A percentile compares a stretch with the other conserved stretches of the same genome.
These are phyloP conservation scores for Fraxinus angustifolia DNA, from an alignment of 305 asterid species.

Conservation along the genomic window DNA sequence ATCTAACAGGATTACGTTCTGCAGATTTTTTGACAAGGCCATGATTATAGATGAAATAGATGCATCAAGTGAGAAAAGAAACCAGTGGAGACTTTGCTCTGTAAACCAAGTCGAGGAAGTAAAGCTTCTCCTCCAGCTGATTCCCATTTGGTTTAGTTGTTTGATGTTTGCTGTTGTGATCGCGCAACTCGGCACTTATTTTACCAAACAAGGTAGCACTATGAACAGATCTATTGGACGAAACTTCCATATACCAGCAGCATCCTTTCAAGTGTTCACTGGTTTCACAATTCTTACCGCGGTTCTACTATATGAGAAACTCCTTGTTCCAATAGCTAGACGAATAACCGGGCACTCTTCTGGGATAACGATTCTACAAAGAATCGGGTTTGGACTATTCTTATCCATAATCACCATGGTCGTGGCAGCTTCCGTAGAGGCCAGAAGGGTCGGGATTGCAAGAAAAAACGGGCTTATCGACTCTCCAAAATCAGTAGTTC, in stretches of 20 bases:
- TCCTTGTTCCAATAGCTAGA: constrained; percentile 40
- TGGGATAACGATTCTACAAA: constrained; percentile 55
- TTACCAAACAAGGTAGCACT: constrained; percentile 62
- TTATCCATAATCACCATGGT: constrained; percentile 39
- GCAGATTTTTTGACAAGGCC: constrained; percentile 60
- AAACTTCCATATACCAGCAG: constrained; percentile 41
- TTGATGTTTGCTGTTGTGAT: constrained; percentile 45
- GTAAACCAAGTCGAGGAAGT: constrained; percentile 56
- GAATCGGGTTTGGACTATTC: constrained; percentile 48
- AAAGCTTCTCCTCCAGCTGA: constrained; percentile 53
- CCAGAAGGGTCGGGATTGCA: constrained; percentile 32
- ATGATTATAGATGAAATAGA: constrained; percentile 33
- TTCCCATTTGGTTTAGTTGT: constrained; percentile 63
- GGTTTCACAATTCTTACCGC: constrained; percentile 49
- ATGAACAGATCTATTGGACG: constrained; percentile 32
- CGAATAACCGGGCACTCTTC: constrained; percentile 42
- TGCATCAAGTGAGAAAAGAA: constrained; percentile 32
- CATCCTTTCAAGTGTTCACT: constrained; percentile 55
- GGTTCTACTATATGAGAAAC: constrained; percentile 44
- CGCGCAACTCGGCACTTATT: constrained; percentile 57
- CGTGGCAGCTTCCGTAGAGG: constrained; percentile 44
- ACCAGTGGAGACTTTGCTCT: constrained; percentile 54
- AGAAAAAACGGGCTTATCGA: constrained; percentile 30
- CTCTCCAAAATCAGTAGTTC: constrained; percentile 29
- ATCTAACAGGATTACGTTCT: neutral